Conservation (phyloP, 2,329 filamentous ascomycete species). For the Amauroascus verrucosus region DNA sequence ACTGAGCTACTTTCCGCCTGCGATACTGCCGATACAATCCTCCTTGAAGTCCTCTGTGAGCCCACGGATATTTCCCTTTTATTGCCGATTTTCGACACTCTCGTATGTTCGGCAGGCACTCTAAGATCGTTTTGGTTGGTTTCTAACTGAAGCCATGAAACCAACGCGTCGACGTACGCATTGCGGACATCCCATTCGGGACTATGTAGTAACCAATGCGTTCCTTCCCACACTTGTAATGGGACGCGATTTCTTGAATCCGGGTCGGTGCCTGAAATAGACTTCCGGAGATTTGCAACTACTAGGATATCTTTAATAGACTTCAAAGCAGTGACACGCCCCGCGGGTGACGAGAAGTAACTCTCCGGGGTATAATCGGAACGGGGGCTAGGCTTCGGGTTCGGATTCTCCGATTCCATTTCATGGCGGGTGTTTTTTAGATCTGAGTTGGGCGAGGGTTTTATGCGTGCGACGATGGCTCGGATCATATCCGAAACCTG, state of each 20-base stretch:
- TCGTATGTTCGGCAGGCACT: constrained; percentile 48
- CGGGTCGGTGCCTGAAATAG: constrained; percentile 48
- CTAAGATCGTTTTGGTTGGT: constrained; percentile 56
- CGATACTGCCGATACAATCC: constrained; percentile 60
- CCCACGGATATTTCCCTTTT: constrained; percentile 36
- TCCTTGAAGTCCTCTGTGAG: constrained; percentile 41
- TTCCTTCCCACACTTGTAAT: constrained; percentile 87
- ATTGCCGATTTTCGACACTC: constrained; percentile 34
- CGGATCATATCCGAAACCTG: constrained; percentile 92
- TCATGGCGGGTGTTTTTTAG: constrained; percentile 32
- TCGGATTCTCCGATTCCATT: constrained; percentile 37
- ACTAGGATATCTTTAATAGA: constrained; percentile 73
- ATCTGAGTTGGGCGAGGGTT: constrained; percentile 46
- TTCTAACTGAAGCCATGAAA: constrained; percentile 78
- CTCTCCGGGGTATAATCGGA: constrained; percentile 35
- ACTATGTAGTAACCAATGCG: constrained; percentile 82
- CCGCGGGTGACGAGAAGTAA: constrained; percentile 55
- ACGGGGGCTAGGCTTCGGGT: not conserved
- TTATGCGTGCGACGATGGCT: constrained; percentile 66
- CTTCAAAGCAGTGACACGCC: constrained; percentile 56
- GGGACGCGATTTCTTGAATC: constrained; percentile 66
- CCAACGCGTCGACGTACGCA: constrained; percentile 72
- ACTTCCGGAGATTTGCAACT: constrained; percentile 63
- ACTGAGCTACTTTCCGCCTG: constrained; percentile 47
- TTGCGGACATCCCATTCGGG: constrained; percentile 65